Base-by-base conservation (phyloP, 139 green algal genomes). In the Microglena sp. region DNA sequence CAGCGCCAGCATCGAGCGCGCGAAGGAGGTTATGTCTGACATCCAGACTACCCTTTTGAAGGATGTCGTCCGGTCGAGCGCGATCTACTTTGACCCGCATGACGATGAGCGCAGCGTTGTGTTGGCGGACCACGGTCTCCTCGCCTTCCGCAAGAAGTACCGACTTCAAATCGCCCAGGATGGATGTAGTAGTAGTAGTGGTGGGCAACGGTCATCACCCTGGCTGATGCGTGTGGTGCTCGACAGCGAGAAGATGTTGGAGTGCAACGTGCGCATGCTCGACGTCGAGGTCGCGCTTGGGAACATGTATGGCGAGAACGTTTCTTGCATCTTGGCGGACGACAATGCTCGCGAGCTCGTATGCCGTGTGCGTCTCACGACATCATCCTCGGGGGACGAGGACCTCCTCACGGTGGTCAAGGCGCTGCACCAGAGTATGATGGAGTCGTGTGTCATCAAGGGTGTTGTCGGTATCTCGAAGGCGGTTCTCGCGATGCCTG, bases 161-260 rank as follows among this genome's bases (percentile, higher is more conserved):
- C n/a, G n/a, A n/a, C n/a, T n/a, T n/a, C n/a, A n/a, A n/a, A 45
- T 45, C 56, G 8, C 8, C 29, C 6, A 64, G 29, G 40, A 35
- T n/a, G 56, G 56, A 5, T n/a, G n/a, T n/a, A n/a, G n/a, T n/a
- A n/a, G n/a, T n/a, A n/a, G n/a, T n/a, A n/a, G n/a, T n/a, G n/a
- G n/a, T n/a, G n/a, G n/a, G n/a, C n/a, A n/a, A n/a, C n/a, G n/a
- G n/a, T 50, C 40, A 59, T 34, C 46, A 56, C 15, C 77, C 75
- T 97, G 92, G 92, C 75, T 97, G 74, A 83, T 97, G 67, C 78
- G 92, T 34, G 86, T 97, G 55, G 86, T 89, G 71, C 71, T 94
- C n/a, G 82, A 61, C 15, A 21, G 5, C 26, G 32, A 46, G 57
- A 4, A 7, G 15, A 64, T 64, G 32, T 21, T 64, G 8, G 57